These are phyloP conservation scores for Sphagnum fallax DNA, from an alignment of 228 moss, liverwort and hornwort species.

Conservation along the genomic window DNA sequence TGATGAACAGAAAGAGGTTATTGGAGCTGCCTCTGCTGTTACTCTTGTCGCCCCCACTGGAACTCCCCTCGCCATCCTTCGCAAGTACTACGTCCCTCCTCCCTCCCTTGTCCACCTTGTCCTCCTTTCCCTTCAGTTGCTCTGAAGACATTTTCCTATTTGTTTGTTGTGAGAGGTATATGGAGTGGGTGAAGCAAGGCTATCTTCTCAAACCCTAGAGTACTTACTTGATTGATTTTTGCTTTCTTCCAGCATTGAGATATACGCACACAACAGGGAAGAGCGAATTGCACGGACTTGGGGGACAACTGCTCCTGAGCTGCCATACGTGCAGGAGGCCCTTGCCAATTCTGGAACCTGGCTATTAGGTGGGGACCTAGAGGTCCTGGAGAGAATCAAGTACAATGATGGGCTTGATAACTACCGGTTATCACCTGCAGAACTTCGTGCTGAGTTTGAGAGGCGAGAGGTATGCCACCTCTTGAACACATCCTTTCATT, in stretches of 20 bases:
- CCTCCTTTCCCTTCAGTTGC: not conserved
- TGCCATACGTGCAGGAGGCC: conserved; percentile 82
- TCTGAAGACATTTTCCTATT: too few species aligned
- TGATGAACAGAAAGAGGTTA: conserved; percentile 47
- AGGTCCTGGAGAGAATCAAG: conserved; percentile 73
- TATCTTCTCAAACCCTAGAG: too few species aligned
- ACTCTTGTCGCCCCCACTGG: conserved; percentile 69
- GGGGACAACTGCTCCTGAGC: conserved; percentile 72
- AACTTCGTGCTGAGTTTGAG: conserved; percentile 85
- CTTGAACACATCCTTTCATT: too few species aligned
- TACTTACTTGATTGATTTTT: too few species aligned
- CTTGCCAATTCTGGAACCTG: conserved; percentile 71
- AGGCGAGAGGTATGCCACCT: conserved; percentile 46
- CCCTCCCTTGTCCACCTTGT: not conserved
- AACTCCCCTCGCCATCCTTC: conserved; percentile 67
- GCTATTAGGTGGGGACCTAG: conserved; percentile 91
- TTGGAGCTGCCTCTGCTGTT: conserved; percentile 35
- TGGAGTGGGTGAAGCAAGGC: too few species aligned
- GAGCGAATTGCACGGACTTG: conserved; percentile 94
- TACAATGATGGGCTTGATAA: conserved; percentile 88
- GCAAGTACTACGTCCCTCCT: conserved; percentile 37
- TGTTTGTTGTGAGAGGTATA: too few species aligned
- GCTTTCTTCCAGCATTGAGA: conserved; percentile 58
- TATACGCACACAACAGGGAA: conserved; percentile 91
- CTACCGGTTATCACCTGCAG: conserved; percentile 84